Percentiles rank a stretch among this genome's conserved stretches.
Evolutionary conservation across 441 rosid genomes (phyloP).

Genomic region (Adansonia grandidieri): DNA sequence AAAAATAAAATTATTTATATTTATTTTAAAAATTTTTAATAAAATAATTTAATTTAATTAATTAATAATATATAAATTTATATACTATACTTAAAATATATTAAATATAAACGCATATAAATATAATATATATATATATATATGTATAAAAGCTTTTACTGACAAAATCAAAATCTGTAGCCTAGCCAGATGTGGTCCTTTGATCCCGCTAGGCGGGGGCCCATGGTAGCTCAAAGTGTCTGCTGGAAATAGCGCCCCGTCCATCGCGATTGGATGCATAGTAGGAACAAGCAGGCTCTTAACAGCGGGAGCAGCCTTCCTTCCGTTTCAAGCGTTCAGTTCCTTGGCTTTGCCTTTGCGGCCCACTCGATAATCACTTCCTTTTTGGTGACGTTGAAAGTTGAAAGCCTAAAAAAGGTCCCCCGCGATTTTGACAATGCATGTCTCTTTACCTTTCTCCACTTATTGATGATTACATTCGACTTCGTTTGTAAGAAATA

Average conservation of each 20-base stretch:
- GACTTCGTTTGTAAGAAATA: background rate
- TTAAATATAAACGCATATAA: no score
- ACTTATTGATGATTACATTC: background rate
- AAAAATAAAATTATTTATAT: no score
- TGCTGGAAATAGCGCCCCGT: background rate
- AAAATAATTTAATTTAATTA: no score
- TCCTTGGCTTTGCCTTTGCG: slow-evolving; percentile 9
- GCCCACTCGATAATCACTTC: background rate
- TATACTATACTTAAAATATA: no score
- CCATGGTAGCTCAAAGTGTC: background rate
- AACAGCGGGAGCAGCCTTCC: slow-evolving; percentile 19
- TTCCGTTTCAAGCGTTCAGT: slow-evolving; percentile 21
- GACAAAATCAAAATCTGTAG: background rate
- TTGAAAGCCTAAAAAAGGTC: background rate
- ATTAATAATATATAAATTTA: no score
- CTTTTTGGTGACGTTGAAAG: background rate
- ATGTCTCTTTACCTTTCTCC: background rate
- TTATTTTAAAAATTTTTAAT: no score
- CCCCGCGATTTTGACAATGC: background rate
- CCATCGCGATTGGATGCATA: background rate
- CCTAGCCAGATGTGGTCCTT: background rate
- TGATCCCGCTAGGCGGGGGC: no score
- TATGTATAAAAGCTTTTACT: no score
- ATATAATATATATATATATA: no score
- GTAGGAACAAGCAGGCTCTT: background rate